Conservation (phyloP, 2,329 filamentous ascomycete species). For the Lasiodiplodia gonubiensis region DNA sequence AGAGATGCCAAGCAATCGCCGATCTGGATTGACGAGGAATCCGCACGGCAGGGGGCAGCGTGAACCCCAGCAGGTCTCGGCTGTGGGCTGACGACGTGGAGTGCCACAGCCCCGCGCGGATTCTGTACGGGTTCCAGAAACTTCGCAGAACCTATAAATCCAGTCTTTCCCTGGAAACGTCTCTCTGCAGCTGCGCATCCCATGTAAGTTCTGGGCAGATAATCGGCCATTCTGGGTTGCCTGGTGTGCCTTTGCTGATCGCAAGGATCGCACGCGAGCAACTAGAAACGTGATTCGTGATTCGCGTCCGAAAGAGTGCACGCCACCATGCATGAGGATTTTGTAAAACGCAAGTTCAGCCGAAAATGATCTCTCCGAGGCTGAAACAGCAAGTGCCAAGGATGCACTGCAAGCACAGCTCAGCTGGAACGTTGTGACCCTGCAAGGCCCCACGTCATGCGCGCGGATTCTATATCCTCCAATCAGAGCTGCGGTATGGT, state of each 20-base stretch:
- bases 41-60: no score
- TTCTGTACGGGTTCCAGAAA: neutral
- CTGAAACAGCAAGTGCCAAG: neutral
- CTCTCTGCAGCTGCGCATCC: neutral
- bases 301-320: neutral
- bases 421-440: neutral
- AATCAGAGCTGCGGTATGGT: neutral
- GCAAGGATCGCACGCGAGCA: neutral
- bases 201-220: no score
- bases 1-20: neutral
- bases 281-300: neutral
- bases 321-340: neutral
- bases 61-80: accelerated
- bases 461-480: neutral
- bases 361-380: neutral
- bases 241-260: neutral
- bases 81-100: neutral
- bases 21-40: no score
- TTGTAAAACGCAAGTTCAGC: neutral
- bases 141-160: neutral
- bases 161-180: neutral
- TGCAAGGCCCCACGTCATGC: neutral
- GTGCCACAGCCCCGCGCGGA: neutral
- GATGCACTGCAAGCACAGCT: neutral
- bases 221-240: no score